A percentile compares a stretch with the other conserved stretches of the same genome.
These are phyloP conservation scores for Panicum miliaceum DNA, from an alignment of 176 grass and related monocot genomes.

Conservation along the genomic window DNA sequence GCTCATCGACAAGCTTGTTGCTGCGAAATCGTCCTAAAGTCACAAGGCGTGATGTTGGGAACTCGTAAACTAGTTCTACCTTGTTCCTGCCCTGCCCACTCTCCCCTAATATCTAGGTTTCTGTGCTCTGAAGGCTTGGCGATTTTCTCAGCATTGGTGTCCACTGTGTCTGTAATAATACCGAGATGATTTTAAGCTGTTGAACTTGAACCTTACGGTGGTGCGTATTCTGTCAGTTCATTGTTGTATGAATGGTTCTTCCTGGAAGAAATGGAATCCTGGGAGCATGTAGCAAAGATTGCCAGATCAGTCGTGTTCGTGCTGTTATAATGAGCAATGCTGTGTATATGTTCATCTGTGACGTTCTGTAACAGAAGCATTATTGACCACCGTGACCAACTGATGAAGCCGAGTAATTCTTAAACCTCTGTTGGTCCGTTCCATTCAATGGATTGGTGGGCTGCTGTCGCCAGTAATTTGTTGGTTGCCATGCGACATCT, in stretches of 20 bases:
- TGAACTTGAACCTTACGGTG: constrained; percentile 33
- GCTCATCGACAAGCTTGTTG: constrained; percentile 60
- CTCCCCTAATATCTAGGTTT: not conserved
- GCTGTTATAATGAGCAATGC: not conserved
- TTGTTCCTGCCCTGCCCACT: not conserved
- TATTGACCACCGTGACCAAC: too few relatives aligned
- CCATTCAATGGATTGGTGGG: too few relatives aligned
- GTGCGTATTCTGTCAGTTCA: not conserved
- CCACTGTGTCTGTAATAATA: constrained; percentile 43
- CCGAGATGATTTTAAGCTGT: constrained; percentile 21
- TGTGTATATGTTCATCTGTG: not conserved
- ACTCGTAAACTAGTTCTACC: constrained; percentile 22
- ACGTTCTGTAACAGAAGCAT: too few relatives aligned
- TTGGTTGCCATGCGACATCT: too few relatives aligned
- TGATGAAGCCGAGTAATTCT: too few relatives aligned
- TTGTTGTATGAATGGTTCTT: constrained; percentile 25
- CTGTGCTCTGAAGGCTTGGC: constrained; percentile 10
- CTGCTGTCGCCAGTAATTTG: too few relatives aligned
- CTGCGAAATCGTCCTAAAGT: not conserved
- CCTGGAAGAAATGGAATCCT: not conserved
- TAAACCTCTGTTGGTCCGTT: too few relatives aligned
- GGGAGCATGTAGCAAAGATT: not conserved
- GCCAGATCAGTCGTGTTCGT: not conserved
- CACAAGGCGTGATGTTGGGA: not conserved
- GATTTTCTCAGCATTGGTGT: constrained; percentile 29